Conservation (phyloP, 495 filamentous ascomycete genomes). For the Clavariopsis aquatica region DNA sequence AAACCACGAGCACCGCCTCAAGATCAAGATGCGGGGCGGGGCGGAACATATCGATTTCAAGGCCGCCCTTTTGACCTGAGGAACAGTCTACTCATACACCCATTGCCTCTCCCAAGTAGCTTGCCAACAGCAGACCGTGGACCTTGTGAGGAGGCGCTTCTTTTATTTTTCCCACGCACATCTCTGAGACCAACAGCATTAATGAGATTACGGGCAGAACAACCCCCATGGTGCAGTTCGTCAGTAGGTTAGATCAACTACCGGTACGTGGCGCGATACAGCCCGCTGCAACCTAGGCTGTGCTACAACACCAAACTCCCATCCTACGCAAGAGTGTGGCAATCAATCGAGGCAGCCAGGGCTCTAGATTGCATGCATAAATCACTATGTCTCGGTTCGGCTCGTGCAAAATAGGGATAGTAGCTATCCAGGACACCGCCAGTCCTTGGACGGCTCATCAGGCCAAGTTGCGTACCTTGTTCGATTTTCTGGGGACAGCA, state of each 20-base stretch:
- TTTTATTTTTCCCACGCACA: not conserved
- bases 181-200: not conserved
- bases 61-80: not conserved
- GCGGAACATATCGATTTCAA: not conserved
- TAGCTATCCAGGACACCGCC: conserved; percentile 22
- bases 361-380: conserved; percentile 37
- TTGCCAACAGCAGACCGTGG: conserved; percentile 26
- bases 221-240: conserved; percentile 43
- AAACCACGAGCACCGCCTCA: not conserved
- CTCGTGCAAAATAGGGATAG: not conserved
- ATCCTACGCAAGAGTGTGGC: conserved; percentile 37
- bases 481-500: conserved; percentile 37
- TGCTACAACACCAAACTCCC: conserved; percentile 42
- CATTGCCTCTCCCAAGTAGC: not conserved
- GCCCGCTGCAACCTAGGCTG: conserved; percentile 47
- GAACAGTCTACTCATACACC: not conserved
- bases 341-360: conserved; percentile 41
- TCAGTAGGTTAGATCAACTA: conserved; percentile 40
- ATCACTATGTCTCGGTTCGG: not conserved
- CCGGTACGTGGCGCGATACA: conserved; percentile 28
- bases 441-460: conserved; percentile 22
- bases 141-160: conserved; percentile 34
- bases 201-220: conserved; percentile 26
- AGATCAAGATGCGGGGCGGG: not conserved
- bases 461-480: conserved; percentile 37